Evolutionary conservation across 129 eudicot species (phyloP).

Genomic region (Arctium minus): DNA sequence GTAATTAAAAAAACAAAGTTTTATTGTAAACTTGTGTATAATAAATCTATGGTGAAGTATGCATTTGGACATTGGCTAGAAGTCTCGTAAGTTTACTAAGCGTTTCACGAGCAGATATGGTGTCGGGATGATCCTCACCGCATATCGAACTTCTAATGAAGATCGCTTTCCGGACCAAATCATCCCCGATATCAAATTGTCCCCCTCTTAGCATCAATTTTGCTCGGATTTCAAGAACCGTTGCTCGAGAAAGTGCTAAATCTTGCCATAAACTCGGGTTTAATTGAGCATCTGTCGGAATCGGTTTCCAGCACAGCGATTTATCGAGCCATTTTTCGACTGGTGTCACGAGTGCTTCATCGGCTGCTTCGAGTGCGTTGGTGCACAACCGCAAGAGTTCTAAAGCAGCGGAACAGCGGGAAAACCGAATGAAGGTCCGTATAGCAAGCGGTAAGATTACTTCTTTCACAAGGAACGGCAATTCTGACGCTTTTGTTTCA

Average conservation of each 20-base stretch:
- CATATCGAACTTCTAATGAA: conserved; percentile 87
- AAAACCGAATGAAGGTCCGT: conserved; percentile 64
- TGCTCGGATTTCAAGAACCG: conserved; percentile 88
- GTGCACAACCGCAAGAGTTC: conserved; percentile 88
- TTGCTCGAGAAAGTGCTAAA: conserved; percentile 85
- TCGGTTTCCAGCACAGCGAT: conserved; percentile 88
- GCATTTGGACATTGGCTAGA: conserved; percentile 72
- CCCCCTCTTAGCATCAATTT: conserved; percentile 92
- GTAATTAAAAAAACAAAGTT: conserved; percentile 1
- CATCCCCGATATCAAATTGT: conserved; percentile 90
- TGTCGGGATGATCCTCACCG: conserved; percentile 95
- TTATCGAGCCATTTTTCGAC: conserved; percentile 90
- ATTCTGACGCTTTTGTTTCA: conserved; percentile 66
- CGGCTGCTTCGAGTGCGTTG: conserved; percentile 80
- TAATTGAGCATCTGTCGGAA: conserved; percentile 81
- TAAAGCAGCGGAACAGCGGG: conserved; percentile 71
- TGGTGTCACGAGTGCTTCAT: conserved; percentile 81
- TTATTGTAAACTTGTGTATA: conserved; percentile 43
- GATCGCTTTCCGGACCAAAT: conserved; percentile 80
- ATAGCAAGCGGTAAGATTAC: conserved; percentile 86
- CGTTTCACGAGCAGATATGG: conserved; percentile 80
- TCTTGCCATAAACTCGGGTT: conserved; percentile 96
- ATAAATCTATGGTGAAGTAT: conserved; percentile 68
- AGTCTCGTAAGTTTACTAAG: conserved; percentile 80
- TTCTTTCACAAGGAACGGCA: conserved; percentile 71